Base-by-base conservation (phyloP, 306 rosid species). In the Dalbergia cultrata region DNA sequence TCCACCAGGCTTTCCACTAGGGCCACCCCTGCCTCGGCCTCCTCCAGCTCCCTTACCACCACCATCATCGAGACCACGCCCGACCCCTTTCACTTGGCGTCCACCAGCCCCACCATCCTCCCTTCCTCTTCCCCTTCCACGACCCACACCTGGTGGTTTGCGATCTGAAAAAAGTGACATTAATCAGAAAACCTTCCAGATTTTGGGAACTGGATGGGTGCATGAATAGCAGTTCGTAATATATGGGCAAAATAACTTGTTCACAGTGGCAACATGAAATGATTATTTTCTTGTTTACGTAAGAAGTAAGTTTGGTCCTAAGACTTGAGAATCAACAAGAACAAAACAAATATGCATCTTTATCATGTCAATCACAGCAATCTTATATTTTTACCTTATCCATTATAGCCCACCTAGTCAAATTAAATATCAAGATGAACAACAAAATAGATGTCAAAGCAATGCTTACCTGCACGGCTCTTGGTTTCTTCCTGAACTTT, bases 401-500 rank as follows among this genome's bases (percentile, higher is more conserved):
- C 5, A 22, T 26, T 19, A 11, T 21, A 60, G 76, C 61, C 67
- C 60, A 47, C 69, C 74, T 5, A 14, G 19, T 21, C 53, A 41
- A 67, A 45, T 63, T n/a, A 53, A 81, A 64, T 64, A 65, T 49
- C 70, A 72, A 72, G 12, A 80, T 18, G 47, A 71, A 80, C 12
- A 83, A 72, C 19, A 72, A 72, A 7, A 18, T 19, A 50, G 19
- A 75, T 16, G 56, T 31, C 7, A 49, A 39, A 44, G 58, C 22
- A 58, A 67, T 77, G 57, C 49, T 68, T 85, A 95, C 99, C 99
- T 14, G 94, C 18, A 11, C 97, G 98, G 65, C 88, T 95, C 93
- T 95, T 95, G 72, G 98, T 89, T 88, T 95, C 99, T 85, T 95
- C 99, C 90, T 95, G 99, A 68, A 95, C 99, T 77, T 95, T 95